Evolutionary conservation across 768 basidiomycete genomes (phyloP), one percentile per base, ranked within the genome.

Genomic region (Podaxis rugospora): DNA sequence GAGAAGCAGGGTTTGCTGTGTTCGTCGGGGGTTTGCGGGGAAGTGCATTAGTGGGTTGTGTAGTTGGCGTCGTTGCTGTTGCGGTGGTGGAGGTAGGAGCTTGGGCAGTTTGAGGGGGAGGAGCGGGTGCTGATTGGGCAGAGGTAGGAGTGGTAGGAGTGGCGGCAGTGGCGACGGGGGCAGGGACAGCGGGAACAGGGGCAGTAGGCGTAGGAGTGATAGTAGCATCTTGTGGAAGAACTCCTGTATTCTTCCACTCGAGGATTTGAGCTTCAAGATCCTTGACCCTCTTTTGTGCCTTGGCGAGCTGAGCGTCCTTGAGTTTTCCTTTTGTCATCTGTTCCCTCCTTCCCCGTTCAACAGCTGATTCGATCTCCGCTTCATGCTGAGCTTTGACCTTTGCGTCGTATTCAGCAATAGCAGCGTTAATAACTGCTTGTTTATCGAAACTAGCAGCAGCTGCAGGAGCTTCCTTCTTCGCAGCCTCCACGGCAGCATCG

Each of bases 331-430:
- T 89, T 23, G 83, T 76, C 1, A 67, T 75, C 54, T 80, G 77
- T 64, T 92, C 90, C 75, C 81, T 76, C 51, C 90, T 78, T 2
- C 90, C 90, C 2, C 83, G 76, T 53, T 92, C 90, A 5, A 88
- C 78, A 1, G 90, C 90, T 5, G 82, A 76, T 2, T 78, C 78
- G 36, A 90, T 82, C 55, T 88, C 88, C 23, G 82, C 77, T 5
- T 77, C 74, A 23, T 83, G 83, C 42, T 74, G 76, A 10, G 75
- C 72, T 68, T 81, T 74, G 3, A 80, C 62, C 23, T 78, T 74
- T 63, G 78, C 76, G 53, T 85, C 78, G 61, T 81, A 77, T 46
- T 81, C 79, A 1, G 76, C 77, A 40, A 88, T 73, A 25, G 82
- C 79, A 27, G 80, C 80, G 56, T 83, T 75, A 9, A 80, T 76